Evolutionary conservation across 768 basidiomycete species (phyloP).

Genomic region (Kwoniella bestiolae): DNA sequence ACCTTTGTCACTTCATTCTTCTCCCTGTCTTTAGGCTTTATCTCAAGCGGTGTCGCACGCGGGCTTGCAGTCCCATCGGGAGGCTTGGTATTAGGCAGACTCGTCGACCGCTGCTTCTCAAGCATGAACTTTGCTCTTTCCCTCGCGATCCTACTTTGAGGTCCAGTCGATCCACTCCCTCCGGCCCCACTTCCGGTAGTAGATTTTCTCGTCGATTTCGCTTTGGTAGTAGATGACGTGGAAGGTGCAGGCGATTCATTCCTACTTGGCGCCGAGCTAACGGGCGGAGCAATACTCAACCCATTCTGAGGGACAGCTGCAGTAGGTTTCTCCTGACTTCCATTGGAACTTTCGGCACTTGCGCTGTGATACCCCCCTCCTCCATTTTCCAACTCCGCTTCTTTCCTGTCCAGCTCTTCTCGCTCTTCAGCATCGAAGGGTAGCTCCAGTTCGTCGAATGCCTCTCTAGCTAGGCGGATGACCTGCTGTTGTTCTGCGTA

Average conservation of each 20-base stretch:
- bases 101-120: slow-evolving; percentile 31
- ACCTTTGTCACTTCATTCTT: slow-evolving; percentile 3
- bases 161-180: not conserved
- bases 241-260: slow-evolving; percentile 1
- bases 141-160: slow-evolving; percentile 30
- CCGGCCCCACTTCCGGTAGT: slow-evolving; percentile 1
- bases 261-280: no score
- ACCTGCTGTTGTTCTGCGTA: slow-evolving; percentile 36
- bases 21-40: not conserved
- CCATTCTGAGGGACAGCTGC: slow-evolving; percentile 5
- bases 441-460: slow-evolving; percentile 47
- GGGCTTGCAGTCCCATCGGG: slow-evolving; percentile 27
- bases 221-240: not conserved
- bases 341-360: slow-evolving; percentile 1
- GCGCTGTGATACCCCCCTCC: slow-evolving; percentile 20
- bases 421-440: slow-evolving; percentile 42
- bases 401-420: slow-evolving; percentile 38
- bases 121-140: slow-evolving; percentile 41
- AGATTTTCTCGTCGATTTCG: slow-evolving; percentile 4
- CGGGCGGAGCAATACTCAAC: slow-evolving; percentile 2
- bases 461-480: slow-evolving; percentile 31
- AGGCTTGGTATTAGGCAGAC: slow-evolving; percentile 32
- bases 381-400: slow-evolving; percentile 23
- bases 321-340: not conserved
- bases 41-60: not conserved